These are phyloP conservation scores for Aspergillus chevalieri DNA, from an alignment of 2,329 filamentous ascomycete species.

Conservation along the genomic window DNA sequence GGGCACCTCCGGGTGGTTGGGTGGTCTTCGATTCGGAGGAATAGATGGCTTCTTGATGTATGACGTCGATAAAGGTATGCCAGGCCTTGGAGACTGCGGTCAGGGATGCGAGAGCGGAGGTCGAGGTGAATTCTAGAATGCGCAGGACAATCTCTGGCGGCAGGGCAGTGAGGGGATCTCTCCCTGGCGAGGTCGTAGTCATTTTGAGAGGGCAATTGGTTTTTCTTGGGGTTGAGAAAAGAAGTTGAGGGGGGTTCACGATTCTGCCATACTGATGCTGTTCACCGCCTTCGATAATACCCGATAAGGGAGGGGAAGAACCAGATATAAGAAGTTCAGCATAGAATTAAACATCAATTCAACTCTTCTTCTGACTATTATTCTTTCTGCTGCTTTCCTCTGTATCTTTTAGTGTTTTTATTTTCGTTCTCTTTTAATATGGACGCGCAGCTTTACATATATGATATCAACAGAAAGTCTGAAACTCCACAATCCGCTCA, in stretches of 20 bases:
- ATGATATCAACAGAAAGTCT: slow-evolving; percentile 1
- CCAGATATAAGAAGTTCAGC: not conserved
- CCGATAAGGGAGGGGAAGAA: no score
- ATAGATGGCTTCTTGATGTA: slow-evolving; percentile 40
- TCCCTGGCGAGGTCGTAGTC: slow-evolving; percentile 4
- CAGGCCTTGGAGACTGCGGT: slow-evolving; percentile 31
- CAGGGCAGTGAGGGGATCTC: slow-evolving; percentile 25
- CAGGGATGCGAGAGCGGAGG: slow-evolving; percentile 31
- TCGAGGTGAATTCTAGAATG: slow-evolving; percentile 33
- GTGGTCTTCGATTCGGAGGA: slow-evolving; percentile 25
- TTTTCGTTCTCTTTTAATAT: not conserved
- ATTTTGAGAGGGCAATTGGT: slow-evolving; percentile 10
- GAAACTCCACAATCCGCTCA: slow-evolving; percentile 1
- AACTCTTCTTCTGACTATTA: not conserved
- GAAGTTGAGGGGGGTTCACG: not conserved
- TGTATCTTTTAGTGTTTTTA: not conserved
- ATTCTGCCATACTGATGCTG: not conserved
- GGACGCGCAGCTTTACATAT: slow-evolving; percentile 1
- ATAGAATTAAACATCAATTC: not conserved
- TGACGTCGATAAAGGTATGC: slow-evolving; percentile 39
- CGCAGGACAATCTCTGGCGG: slow-evolving; percentile 38
- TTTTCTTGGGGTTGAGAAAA: no score
- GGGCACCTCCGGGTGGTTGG: slow-evolving; percentile 18
- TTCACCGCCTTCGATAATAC: not conserved
- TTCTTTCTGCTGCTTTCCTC: not conserved